phyloP scores from a whole-genome alignment of 441 rosid genomes.

The Arabidopsis hybrid region DNA sequence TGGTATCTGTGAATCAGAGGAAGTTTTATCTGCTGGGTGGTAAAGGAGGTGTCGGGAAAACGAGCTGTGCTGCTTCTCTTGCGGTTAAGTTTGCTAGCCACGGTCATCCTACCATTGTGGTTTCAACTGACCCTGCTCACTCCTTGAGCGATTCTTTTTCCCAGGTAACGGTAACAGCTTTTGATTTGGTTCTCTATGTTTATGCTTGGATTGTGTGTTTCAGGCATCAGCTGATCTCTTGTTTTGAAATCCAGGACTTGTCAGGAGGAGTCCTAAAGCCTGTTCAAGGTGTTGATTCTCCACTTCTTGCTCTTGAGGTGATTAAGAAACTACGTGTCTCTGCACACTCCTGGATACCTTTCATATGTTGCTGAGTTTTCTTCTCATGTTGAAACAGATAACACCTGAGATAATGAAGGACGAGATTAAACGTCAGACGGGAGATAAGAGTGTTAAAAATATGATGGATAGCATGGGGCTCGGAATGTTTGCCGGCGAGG shows the following conservation, averaged over 20 bases:
- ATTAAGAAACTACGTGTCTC: not conserved
- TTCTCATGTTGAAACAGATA: slow-evolving; percentile 52
- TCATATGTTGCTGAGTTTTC: slow-evolving; percentile 22
- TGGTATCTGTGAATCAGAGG: slow-evolving; percentile 53
- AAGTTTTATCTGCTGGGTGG: slow-evolving; percentile 84
- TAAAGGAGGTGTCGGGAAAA: slow-evolving; percentile 91
- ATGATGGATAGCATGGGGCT: slow-evolving; percentile 85
- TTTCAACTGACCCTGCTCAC: slow-evolving; percentile 93
- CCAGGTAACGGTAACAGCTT: slow-evolving; percentile 52
- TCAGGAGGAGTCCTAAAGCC: slow-evolving; percentile 68
- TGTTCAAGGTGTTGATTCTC: slow-evolving; percentile 73
- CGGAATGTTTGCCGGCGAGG: slow-evolving; percentile 78
- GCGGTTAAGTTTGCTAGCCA: slow-evolving; percentile 83
- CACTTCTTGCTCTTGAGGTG: slow-evolving; percentile 85
- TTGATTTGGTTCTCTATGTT: slow-evolving; percentile 21
- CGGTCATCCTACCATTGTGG: slow-evolving; percentile 84
- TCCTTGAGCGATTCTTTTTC: slow-evolving; percentile 89
- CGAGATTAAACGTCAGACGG: slow-evolving; percentile 56
- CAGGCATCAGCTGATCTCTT: slow-evolving; percentile 18
- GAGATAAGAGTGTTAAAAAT: slow-evolving; percentile 60
- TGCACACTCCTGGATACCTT: slow-evolving; percentile 15
- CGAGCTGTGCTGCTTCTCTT: slow-evolving; percentile 93
- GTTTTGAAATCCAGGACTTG: slow-evolving; percentile 58
- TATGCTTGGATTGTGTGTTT: slow-evolving; percentile 1
- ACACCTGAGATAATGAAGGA: slow-evolving; percentile 76